Evolutionary conservation across 768 basidiomycete genomes (phyloP).

Genomic region (Mycena polygramma): DNA sequence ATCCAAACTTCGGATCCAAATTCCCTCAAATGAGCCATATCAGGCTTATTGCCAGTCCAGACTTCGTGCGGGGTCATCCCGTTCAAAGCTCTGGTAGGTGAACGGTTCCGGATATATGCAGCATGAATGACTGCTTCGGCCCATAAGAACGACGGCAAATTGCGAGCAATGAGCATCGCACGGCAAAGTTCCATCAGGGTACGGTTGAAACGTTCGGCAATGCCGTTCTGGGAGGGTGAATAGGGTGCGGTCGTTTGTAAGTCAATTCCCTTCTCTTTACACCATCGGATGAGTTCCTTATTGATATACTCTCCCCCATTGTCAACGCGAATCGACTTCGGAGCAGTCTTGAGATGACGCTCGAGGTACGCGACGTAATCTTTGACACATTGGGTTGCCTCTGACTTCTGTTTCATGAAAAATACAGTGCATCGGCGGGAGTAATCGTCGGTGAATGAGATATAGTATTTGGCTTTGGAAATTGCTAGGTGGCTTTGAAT

Average conservation of each 20-base stretch:
- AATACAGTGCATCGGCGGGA: slow-evolving; percentile 10
- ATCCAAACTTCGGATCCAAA: slow-evolving; percentile 25
- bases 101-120: slow-evolving; percentile 17
- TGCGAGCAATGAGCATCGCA: slow-evolving; percentile 23
- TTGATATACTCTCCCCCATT: slow-evolving; percentile 24
- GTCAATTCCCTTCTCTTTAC: slow-evolving; percentile 20
- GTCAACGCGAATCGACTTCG: slow-evolving; percentile 14
- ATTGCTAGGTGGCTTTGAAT: slow-evolving; percentile 14
- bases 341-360: background rate
- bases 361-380: slow-evolving; percentile 14
- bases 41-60: slow-evolving; percentile 18
- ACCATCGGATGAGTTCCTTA: slow-evolving; percentile 16
- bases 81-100: slow-evolving; percentile 16
- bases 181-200: slow-evolving; percentile 22
- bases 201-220: slow-evolving; percentile 21
- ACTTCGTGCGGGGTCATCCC: slow-evolving; percentile 16
- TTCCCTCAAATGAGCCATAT: slow-evolving; percentile 22
- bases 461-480: slow-evolving; percentile 12
- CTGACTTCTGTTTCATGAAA: slow-evolving; percentile 22
- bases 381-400: slow-evolving; percentile 21
- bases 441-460: slow-evolving; percentile 14
- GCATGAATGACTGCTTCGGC: slow-evolving; percentile 20
- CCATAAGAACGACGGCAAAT: slow-evolving; percentile 20
- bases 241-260: slow-evolving; percentile 18
- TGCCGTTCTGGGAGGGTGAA: slow-evolving; percentile 26